Percentiles rank a stretch among this genome's conserved stretches.
phyloP scores from a whole-genome alignment of 176 grass and related monocot species.

The Saccharum officinarum region DNA sequence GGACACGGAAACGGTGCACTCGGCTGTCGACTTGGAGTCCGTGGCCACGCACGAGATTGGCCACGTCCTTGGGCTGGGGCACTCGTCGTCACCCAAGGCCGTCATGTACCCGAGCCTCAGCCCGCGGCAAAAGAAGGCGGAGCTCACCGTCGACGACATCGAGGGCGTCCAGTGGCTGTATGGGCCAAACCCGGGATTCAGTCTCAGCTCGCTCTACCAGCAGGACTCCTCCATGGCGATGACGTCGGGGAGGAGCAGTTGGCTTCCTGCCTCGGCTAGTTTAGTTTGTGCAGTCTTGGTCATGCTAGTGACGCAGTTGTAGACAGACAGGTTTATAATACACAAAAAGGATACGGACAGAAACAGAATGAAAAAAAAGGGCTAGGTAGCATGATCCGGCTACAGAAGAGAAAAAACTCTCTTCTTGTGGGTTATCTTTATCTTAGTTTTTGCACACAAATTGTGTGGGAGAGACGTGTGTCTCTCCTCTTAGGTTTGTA shows the following conservation, averaged over 20 bases:
- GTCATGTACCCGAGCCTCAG: slow-evolving; percentile 93
- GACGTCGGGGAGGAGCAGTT: slow-evolving; percentile 17
- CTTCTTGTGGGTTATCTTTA: not conserved
- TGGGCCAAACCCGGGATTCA: slow-evolving; percentile 73
- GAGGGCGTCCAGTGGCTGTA: slow-evolving; percentile 81
- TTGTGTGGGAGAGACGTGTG: not conserved
- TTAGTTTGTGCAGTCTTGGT: slow-evolving; percentile 12
- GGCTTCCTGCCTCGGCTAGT: slow-evolving; percentile 4
- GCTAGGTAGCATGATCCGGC: not conserved
- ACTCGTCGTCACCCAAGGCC: slow-evolving; percentile 63
- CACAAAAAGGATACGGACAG: not conserved
- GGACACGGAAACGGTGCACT: not conserved
- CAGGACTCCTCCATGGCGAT: slow-evolving; percentile 41
- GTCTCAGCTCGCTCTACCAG: slow-evolving; percentile 62
- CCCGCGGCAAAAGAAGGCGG: slow-evolving; percentile 60
- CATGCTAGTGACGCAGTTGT: slow-evolving; percentile 36
- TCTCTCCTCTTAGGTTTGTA: not conserved
- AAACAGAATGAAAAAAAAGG: not conserved
- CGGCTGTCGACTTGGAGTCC: slow-evolving; percentile 74
- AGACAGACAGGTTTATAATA: slow-evolving; percentile 16
- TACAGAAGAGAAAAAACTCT: slow-evolving; percentile 1
- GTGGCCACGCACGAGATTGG: slow-evolving; percentile 96
- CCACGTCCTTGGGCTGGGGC: slow-evolving; percentile 82
- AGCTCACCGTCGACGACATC: slow-evolving; percentile 78
- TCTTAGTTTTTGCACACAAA: not conserved